Base-by-base conservation (phyloP, 176 grass and related monocot species). In the Ensete ventricosum region DNA sequence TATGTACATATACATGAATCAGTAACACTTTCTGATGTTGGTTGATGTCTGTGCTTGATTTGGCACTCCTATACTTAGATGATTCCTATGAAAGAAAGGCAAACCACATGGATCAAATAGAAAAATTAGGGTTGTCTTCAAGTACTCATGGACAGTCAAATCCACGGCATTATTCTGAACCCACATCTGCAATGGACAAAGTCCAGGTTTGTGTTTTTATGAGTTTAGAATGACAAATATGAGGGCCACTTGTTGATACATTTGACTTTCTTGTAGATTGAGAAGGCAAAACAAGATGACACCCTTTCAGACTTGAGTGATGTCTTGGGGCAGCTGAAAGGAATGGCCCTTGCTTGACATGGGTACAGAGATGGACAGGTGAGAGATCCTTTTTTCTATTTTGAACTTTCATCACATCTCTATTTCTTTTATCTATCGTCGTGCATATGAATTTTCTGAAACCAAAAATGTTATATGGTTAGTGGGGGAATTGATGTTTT, bases 291-390 rank as follows among this genome's bases (percentile, higher is more conserved):
- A 50, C 69, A 65, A 49, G 79, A 81, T 54, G 79, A 81, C 14
- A 14, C 13, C n/a, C 72, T 70, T 50, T 16, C 24, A 50, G 63
- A 82, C 59, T 26, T 76, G 50, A 69, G 72, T 23, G n/a, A 76
- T 60, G 80, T 76, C 14, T 26, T 82, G 62, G 72, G 72, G 13
- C 72, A 82, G 53, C 73, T 76, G 12, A 82, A 82, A 25, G 80
- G 29, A 53, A 62, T 82, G 72, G 80, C 80, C 69, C 20, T 82
- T 52, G 80, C 20, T 82, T 52, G 80, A 58, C 9, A 81, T 81
- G 80, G 72, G 78, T 26, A 65, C 72, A 57, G 80, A 76, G 64
- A 48, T 82, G 48, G 80, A 76, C 11, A 82, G 63, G 73, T 76
- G 21, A 67, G 7, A 23, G 2, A 29, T 54, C 9, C 8, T 69